A percentile compares a stretch with the other conserved stretches of the same genome.
Evolutionary conservation across 305 asterid species (phyloP).

Genomic region (Fraxinus floribunda): DNA sequence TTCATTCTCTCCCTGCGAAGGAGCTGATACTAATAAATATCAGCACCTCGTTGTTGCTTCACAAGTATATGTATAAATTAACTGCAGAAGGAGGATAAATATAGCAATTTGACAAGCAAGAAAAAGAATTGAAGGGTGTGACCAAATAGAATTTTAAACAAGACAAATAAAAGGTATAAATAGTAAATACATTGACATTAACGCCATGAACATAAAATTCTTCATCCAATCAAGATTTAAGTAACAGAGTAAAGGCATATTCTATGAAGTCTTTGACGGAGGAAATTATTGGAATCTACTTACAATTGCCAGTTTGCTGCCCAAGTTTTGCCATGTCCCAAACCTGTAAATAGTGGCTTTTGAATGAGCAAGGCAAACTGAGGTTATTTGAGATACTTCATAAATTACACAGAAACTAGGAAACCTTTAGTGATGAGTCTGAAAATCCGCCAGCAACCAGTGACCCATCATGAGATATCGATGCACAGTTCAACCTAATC

Average conservation of each 20-base stretch:
- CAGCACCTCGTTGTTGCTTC: conserved; percentile 23
- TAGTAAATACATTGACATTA: not conserved
- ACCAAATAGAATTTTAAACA: conserved; percentile 6
- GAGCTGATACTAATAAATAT: conserved; percentile 53
- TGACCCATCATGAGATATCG: conserved; percentile 94
- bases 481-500: conserved; percentile 76
- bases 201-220: not conserved
- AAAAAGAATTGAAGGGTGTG: conserved; percentile 7
- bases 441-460: conserved; percentile 97
- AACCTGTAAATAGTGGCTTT: conserved; percentile 51
- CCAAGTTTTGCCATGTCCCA: conserved; percentile 99
- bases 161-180: not conserved
- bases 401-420: conserved; percentile 23
- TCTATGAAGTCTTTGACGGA: not conserved
- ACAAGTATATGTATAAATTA: conserved; percentile 13
- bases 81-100: not conserved
- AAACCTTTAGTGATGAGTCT: conserved; percentile 91
- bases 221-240: not conserved
- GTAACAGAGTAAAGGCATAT: not conserved
- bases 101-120: not conserved
- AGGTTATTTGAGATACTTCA: conserved; percentile 1
- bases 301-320: conserved; percentile 63
- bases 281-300: conserved; percentile 28
- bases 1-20: conserved; percentile 65
- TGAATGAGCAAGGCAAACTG: conserved; percentile 26